Evolutionary conservation across 768 basidiomycete species (phyloP).

Genomic region (Macrolepiota fuliginosa): DNA sequence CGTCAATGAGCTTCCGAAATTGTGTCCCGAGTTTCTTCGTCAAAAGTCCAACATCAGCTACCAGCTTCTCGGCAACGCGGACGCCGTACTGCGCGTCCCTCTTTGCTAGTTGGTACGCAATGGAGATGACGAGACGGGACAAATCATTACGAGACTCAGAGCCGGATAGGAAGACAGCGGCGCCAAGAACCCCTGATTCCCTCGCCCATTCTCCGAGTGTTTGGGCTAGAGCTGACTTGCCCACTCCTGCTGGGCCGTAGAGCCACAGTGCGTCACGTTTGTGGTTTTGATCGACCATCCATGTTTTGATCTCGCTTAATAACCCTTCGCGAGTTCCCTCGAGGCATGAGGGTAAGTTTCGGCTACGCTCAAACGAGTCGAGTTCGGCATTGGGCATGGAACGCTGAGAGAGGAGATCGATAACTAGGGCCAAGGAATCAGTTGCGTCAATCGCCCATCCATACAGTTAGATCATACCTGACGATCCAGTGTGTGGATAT

Average conservation of each 20-base stretch:
- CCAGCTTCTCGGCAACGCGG: neutral
- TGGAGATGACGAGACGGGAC: slow-evolving; percentile 3
- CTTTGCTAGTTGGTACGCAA: slow-evolving; percentile 12
- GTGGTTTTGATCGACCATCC: neutral
- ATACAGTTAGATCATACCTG: neutral
- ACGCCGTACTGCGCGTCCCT: neutral
- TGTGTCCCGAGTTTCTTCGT: neutral
- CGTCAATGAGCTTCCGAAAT: slow-evolving; percentile 5
- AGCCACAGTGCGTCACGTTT: neutral
- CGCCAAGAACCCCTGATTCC: neutral
- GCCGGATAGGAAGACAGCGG: slow-evolving; percentile 13
- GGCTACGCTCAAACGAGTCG: neutral
- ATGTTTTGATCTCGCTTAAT: neutral
- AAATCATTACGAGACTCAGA: slow-evolving; percentile 7
- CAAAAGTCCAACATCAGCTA: neutral
- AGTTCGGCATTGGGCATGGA: neutral
- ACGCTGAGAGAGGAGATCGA: neutral
- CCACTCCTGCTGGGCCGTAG: slow-evolving; percentile 8
- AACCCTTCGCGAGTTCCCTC: slow-evolving; percentile 5
- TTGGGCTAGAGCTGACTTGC: slow-evolving; percentile 13
- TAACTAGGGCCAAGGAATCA: neutral
- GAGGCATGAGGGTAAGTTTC: slow-evolving; percentile 4
- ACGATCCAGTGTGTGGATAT: neutral
- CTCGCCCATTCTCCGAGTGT: slow-evolving; percentile 12
- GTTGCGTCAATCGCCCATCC: neutral